Percentiles rank a stretch among this genome's conserved stretches.
Conservation (phyloP, 2,329 filamentous ascomycete genomes). For the Acrocalymma vagum region DNA sequence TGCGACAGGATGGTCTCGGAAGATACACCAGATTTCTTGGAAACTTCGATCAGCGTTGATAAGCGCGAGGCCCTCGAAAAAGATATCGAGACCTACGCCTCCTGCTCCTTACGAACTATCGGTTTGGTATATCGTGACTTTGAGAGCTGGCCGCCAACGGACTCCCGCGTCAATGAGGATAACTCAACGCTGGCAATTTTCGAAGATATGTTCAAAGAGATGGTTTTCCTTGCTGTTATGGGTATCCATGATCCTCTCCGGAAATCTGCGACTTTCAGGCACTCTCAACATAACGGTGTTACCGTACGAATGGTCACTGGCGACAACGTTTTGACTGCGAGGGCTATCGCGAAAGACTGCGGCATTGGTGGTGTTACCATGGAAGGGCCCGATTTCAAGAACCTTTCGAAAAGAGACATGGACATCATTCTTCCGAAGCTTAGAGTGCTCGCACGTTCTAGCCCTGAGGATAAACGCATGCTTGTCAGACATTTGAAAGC, state of each 20-base stretch:
- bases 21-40: constrained; percentile 64
- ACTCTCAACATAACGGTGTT: constrained; percentile 77
- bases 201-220: constrained; percentile 71
- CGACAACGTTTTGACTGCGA: constrained; percentile 78
- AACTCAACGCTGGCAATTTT: constrained; percentile 70
- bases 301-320: constrained; percentile 84
- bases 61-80: constrained; percentile 66
- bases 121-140: constrained; percentile 84
- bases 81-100: constrained; percentile 79
- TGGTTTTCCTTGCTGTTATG: constrained; percentile 75
- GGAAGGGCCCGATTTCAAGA: constrained; percentile 79
- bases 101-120: constrained; percentile 81
- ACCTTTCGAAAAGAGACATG: constrained; percentile 66
- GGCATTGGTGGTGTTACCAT: constrained; percentile 77
- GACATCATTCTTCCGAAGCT: constrained; percentile 65
- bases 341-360: constrained; percentile 78
- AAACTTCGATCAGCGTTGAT: constrained; percentile 61
- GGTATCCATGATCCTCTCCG: constrained; percentile 84
- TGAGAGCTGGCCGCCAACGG: constrained; percentile 78
- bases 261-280: constrained; percentile 74
- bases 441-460: constrained; percentile 71
- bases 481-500: constrained; percentile 69
- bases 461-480: constrained; percentile 72
- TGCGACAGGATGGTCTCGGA: constrained; percentile 63
- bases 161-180: constrained; percentile 64